A percentile compares a stretch with the other conserved stretches of the same genome.
Conservation (phyloP, 2,329 filamentous ascomycete species). For the Cladosporium sphaerospermum region DNA sequence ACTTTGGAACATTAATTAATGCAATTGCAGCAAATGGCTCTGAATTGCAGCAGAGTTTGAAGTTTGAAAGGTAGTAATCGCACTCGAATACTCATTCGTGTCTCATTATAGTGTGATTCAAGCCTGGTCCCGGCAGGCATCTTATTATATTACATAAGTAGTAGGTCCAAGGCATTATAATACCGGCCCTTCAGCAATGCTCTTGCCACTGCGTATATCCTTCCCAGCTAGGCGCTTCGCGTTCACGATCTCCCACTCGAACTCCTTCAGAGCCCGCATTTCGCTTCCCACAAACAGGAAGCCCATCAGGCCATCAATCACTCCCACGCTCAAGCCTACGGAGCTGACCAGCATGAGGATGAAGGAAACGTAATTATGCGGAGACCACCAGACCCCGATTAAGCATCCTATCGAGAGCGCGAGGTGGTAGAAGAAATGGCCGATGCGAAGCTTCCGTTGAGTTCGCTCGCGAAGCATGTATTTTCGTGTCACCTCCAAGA, state of each 20-base stretch:
- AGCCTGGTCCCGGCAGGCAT: too few relatives aligned
- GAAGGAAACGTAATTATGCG: constrained; percentile 69
- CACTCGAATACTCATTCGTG: too few relatives aligned
- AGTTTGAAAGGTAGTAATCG: too few relatives aligned
- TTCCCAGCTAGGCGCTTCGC: constrained; percentile 40
- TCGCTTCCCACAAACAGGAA: constrained; percentile 82
- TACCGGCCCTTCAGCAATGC: background rate
- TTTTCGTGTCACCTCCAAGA: constrained; percentile 61
- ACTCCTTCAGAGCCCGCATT: constrained; percentile 76
- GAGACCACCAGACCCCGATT: constrained; percentile 80
- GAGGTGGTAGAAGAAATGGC: constrained; percentile 67
- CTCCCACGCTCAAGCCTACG: constrained; percentile 67
- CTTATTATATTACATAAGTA: too few relatives aligned
- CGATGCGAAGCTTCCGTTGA: constrained; percentile 65
- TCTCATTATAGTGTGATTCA: too few relatives aligned
- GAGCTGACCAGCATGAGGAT: constrained; percentile 72
- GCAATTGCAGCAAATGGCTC: too few relatives aligned
- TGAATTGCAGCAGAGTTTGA: too few relatives aligned
- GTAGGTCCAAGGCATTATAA: too few relatives aligned
- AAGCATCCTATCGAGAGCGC: constrained; percentile 66
- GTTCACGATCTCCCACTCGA: constrained; percentile 84
- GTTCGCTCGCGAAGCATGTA: constrained; percentile 66
- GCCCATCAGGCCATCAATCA: constrained; percentile 79
- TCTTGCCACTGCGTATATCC: background rate
- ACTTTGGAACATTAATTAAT: too few relatives aligned